A percentile compares a stretch with the other conserved stretches of the same genome.
Conservation (phyloP, 176 grass and related monocot species). For the Oryza officinalis region DNA sequence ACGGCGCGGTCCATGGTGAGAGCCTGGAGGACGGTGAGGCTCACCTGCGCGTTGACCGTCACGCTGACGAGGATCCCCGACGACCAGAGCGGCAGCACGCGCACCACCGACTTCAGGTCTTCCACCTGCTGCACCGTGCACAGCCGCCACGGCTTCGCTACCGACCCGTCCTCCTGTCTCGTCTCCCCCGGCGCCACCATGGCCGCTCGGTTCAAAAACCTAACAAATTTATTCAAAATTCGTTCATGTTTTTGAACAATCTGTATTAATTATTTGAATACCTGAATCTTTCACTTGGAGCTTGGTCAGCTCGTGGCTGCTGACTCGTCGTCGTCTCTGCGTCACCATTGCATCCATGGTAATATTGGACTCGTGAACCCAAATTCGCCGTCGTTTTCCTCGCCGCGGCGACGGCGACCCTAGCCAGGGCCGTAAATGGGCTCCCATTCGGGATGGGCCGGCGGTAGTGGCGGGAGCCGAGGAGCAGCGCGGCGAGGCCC, state of each 20-base stretch:
- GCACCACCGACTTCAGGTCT: slow-evolving; percentile 24
- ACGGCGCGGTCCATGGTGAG: slow-evolving; percentile 43
- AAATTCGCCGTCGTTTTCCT: slow-evolving; percentile 32
- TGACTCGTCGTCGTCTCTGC: neutral
- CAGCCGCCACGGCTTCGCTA: slow-evolving; percentile 21
- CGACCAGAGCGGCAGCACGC: slow-evolving; percentile 44
- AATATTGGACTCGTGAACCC: slow-evolving; percentile 17
- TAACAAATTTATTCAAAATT: neutral
- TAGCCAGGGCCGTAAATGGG: slow-evolving; percentile 48
- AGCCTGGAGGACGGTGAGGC: slow-evolving; percentile 39
- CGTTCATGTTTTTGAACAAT: neutral
- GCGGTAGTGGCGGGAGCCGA: slow-evolving; percentile 32
- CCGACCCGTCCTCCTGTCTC: neutral
- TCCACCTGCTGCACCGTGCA: slow-evolving; percentile 35
- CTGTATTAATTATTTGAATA: neutral
- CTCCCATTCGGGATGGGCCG: slow-evolving; percentile 41
- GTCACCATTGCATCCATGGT: slow-evolving; percentile 9
- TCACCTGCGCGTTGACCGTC: slow-evolving; percentile 20
- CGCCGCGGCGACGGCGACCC: slow-evolving; percentile 42
- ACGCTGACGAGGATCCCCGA: slow-evolving; percentile 34
- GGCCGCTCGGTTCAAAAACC: slow-evolving; percentile 29
- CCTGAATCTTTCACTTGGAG: slow-evolving; percentile 49
- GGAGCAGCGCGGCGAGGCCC: slow-evolving; percentile 42
- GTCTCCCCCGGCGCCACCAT: neutral
- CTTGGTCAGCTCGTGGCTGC: neutral